These are phyloP conservation scores for Populus tomentosa DNA, from an alignment of 441 rosid genomes.

Conservation along the genomic window DNA sequence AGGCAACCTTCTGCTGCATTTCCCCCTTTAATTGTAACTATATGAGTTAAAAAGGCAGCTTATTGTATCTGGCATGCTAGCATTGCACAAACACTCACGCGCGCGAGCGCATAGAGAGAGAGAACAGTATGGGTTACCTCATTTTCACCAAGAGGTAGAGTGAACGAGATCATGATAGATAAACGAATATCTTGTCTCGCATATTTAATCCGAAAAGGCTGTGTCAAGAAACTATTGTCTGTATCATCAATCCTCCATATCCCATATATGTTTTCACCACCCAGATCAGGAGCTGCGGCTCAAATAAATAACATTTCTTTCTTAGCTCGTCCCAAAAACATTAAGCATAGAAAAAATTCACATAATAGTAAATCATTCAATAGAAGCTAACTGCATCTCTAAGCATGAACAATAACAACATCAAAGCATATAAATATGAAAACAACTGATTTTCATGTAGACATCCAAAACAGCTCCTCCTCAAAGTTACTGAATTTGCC, in stretches of 20 bases:
- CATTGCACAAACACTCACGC: neutral
- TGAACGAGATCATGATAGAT: conserved; percentile 73
- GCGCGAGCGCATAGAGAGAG: neutral
- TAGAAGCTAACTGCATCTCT: neutral
- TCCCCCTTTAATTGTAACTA: neutral
- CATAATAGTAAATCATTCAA: neutral
- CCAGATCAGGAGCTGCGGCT: conserved; percentile 54
- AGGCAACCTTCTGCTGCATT: neutral
- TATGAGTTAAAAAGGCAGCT: neutral
- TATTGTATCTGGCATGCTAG: neutral
- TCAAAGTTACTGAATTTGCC: neutral
- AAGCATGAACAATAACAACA: neutral
- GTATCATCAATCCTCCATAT: conserved; percentile 80
- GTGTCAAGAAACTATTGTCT: conserved; percentile 84
- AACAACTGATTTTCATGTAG: neutral
- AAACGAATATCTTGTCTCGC: conserved; percentile 82
- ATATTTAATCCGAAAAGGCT: conserved; percentile 79
- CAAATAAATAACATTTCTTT: conserved; percentile 16
- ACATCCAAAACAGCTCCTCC: neutral
- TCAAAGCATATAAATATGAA: neutral
- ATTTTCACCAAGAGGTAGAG: conserved; percentile 45
- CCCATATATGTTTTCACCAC: conserved; percentile 48
- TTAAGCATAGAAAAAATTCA: neutral
- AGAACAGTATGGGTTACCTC: conserved; percentile 42
- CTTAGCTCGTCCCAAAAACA: conserved; percentile 1